Evolutionary conservation across 371 early-diverging fungal genomes (phyloP).

Genomic region (Blastocladiella emersonii): DNA sequence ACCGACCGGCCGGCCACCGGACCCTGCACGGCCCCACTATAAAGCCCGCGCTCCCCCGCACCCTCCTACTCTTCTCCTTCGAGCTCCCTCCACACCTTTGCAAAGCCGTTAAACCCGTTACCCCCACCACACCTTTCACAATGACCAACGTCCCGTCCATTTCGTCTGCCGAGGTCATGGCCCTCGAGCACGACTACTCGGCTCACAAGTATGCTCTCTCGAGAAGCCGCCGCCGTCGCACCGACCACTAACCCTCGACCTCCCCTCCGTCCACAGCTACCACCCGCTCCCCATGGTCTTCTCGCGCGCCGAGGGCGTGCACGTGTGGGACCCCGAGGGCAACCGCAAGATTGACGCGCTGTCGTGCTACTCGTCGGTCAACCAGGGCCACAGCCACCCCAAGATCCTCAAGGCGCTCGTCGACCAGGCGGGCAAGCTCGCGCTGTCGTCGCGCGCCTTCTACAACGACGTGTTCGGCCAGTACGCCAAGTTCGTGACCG

Average conservation of each 20-base stretch:
- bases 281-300: slow-evolving; percentile 95
- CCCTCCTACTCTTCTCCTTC: too few species aligned
- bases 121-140: too few species aligned
- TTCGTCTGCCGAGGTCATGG: slow-evolving; percentile 38
- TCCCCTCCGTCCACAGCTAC: slow-evolving; percentile 41
- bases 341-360: slow-evolving; percentile 89
- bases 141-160: too few species aligned
- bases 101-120: too few species aligned
- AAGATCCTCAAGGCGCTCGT: slow-evolving; percentile 81
- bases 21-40: too few species aligned
- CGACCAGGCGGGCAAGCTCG: slow-evolving; percentile 71
- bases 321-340: slow-evolving; percentile 93
- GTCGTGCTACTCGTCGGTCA: slow-evolving; percentile 91
- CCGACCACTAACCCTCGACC: too few species aligned
- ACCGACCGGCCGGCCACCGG: too few species aligned
- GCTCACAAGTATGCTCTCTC: slow-evolving; percentile 60
- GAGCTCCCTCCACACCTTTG: too few species aligned
- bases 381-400: slow-evolving; percentile 95
- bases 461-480: slow-evolving; percentile 84
- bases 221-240: too few species aligned
- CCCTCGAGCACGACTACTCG: slow-evolving; percentile 55
- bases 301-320: slow-evolving; percentile 67
- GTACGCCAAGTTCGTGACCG: slow-evolving; percentile 80
- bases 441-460: slow-evolving; percentile 88
- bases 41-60: too few species aligned